Evolutionary conservation across 139 green algal genomes (phyloP), one percentile per base, ranked within the genome.

Genomic region (Trebouxia sp.): DNA sequence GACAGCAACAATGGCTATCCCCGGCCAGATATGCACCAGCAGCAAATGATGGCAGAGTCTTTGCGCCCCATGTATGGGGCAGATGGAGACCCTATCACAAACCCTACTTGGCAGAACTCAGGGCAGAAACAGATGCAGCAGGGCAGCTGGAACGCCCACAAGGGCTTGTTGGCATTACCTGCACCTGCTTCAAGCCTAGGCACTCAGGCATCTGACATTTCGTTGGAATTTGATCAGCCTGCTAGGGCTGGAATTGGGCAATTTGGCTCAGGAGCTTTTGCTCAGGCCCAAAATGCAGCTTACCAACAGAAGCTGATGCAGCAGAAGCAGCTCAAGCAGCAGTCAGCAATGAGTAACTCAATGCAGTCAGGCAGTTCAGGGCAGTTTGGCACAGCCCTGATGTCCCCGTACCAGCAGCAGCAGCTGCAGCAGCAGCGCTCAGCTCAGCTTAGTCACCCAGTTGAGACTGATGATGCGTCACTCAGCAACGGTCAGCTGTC

Each of bases 31-130:
- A 17, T 17, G n/a, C n/a, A n/a, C 12, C 62, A 72, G 62, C 35
- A 72, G 35, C 62, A 72, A 35, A n/a, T 45, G 12, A 42, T 72
- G 35, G 62, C 62, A 72, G 62, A 72, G 32, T 72, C 62, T 10
- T 45, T 72, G 62, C 32, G 62, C 26, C 32, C 62, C 62, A 72
- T 30, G 32, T 72, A 72, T 72, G 62, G 62, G 35, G 28, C 26
- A 6, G 12, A 72, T 14, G 32, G 12, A 72, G 62, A 72, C 62
- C 62, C 62, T 72, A 30, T 0, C 32, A 10, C 15, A n/a, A 17
- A 45, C 62, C 62, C 32, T 45, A 72, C 11, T 0, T 70, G 58
- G 58, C 30, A 43, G 58, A 70, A 43, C 32, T 24, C 30, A 70
- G 58, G 62, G 62, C 62, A 72, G 35, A n/a, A n/a, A n/a, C n/a